Percentiles rank a stretch among this genome's conserved stretches.
phyloP scores from a whole-genome alignment of 2,329 filamentous ascomycete species.

The Chalara sp. region DNA sequence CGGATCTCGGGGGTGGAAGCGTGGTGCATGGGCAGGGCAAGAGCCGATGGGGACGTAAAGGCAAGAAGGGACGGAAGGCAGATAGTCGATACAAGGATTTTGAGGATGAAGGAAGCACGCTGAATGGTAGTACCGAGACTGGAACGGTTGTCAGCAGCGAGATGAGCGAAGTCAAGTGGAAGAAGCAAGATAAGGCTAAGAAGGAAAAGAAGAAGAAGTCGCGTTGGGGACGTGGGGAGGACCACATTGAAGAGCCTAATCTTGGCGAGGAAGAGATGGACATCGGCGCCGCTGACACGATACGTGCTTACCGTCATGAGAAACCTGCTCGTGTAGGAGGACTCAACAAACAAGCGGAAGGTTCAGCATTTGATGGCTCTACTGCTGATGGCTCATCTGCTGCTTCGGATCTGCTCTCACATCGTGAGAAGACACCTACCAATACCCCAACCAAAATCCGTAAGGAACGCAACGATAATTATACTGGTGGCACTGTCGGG shows the following conservation, averaged over 20 bases:
- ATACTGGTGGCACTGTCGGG: slow-evolving; percentile 16
- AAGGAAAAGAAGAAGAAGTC: slow-evolving; percentile 29
- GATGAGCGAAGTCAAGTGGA: slow-evolving; percentile 17
- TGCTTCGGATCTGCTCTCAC: slow-evolving; percentile 49
- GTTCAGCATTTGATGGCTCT: slow-evolving; percentile 70
- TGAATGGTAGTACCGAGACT: slow-evolving; percentile 7
- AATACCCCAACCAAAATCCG: slow-evolving; percentile 37
- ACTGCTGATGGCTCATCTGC: slow-evolving; percentile 37
- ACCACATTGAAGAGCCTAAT: slow-evolving; percentile 1
- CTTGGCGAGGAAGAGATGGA: slow-evolving; percentile 35
- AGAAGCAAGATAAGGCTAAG: slow-evolving; percentile 11
- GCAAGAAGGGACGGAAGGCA: slow-evolving; percentile 25
- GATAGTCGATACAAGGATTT: slow-evolving; percentile 26
- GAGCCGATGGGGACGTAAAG: slow-evolving; percentile 30
- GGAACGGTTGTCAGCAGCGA: slow-evolving; percentile 16
- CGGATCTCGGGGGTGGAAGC: slow-evolving; percentile 80
- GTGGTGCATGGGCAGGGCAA: slow-evolving; percentile 65
- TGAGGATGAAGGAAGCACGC: slow-evolving; percentile 19
- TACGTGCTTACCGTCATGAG: slow-evolving; percentile 81
- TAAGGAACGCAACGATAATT: slow-evolving; percentile 20
- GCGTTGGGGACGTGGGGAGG: slow-evolving; percentile 1
- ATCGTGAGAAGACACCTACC: slow-evolving; percentile 51
- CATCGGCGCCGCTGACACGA: slow-evolving; percentile 56
- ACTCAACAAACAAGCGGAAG: slow-evolving; percentile 76
- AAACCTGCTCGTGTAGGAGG: slow-evolving; percentile 82